Evolutionary conservation across 495 filamentous ascomycete species (phyloP).

Genomic region (Aspergillus sclerotioniger): DNA sequence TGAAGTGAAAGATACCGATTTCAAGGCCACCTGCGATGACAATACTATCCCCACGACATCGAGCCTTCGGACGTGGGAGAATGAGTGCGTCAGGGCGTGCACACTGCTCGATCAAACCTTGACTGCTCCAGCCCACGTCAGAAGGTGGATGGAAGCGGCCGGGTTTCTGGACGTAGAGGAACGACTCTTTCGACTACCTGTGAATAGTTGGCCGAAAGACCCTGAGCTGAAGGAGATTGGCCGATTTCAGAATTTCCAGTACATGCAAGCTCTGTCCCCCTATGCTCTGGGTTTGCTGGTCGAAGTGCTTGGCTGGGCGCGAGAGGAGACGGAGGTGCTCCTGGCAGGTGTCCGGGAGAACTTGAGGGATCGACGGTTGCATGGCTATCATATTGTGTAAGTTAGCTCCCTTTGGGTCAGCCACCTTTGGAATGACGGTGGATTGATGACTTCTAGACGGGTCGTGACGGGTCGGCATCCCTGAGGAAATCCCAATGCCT

Average conservation of each 20-base stretch:
- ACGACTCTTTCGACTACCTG: constrained; percentile 26
- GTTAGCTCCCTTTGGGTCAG: neutral
- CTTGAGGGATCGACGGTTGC: constrained; percentile 30
- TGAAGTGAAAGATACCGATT: constrained; percentile 39
- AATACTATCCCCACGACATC: constrained; percentile 30
- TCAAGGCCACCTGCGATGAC: constrained; percentile 33
- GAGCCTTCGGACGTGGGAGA: constrained; percentile 24
- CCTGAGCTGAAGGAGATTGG: constrained; percentile 48
- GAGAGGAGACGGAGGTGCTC: constrained; percentile 57
- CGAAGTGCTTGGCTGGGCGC: constrained; percentile 52
- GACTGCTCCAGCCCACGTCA: constrained; percentile 27
- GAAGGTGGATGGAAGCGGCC: constrained; percentile 27
- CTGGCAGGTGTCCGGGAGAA: constrained; percentile 52
- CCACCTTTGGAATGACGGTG: neutral
- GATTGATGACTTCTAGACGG: neutral
- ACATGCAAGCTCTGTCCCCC: constrained; percentile 40
- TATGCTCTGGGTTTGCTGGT: constrained; percentile 51
- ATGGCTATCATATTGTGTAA: constrained; percentile 9
- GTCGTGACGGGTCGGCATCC: neutral
- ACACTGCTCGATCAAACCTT: constrained; percentile 28
- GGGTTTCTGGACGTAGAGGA: constrained; percentile 36
- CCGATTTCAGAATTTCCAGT: constrained; percentile 39
- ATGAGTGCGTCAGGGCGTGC: constrained; percentile 20
- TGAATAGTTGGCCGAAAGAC: constrained; percentile 24
- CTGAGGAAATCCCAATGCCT: neutral